Base-by-base conservation (phyloP, 2,329 filamentous ascomycete species). In the Alternaria consortialis region DNA sequence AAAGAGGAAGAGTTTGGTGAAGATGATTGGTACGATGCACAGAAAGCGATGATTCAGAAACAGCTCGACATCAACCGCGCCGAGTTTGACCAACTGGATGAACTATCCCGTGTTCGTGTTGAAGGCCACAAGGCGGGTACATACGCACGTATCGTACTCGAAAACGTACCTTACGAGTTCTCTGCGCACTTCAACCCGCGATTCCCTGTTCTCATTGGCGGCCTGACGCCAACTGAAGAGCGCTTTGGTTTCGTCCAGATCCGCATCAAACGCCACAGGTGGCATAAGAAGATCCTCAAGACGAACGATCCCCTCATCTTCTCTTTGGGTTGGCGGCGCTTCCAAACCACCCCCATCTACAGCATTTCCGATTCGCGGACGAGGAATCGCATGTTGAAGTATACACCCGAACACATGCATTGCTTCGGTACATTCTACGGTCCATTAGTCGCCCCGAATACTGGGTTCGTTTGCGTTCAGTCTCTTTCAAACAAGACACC, bases 261-360 rank as follows among this genome's bases (percentile, higher is more conserved):
- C 59, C 89, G 96, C 52, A 97, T 99, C 84, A 99, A 99, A 86
- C 88, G 93, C 55, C 95, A 99, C 79, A 87, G 95, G 68, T 99
- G 96, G 96, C 95, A 99, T 83, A 97, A 97, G 87, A 97, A 95
- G 84, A 98, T 98, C 70, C 85, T 99, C 68, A 99, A 99, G 84
- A 98, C 93, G 34, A 97, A 97, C 76, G 95, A 99, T 75, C 96
- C 95, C 15, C 86, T 99, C 53, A 97, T 99, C 76, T 95, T 99
- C 84, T 97, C 94, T 2, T 85, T 99, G 43, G 95, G 95, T 42
- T 99, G 95, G 95, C 87, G 95, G 52, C 87, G 95, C 62, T 99
- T 99, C 84, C 95, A 98, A 80, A 90, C 91, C 6, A 84, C 95
- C 69, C 94, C 94, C 17, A 89, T 97, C 61, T 99, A 97, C 86